These are phyloP conservation scores for Gentiana straminea DNA, from an alignment of 257 asterid species.

Conservation along the genomic window DNA sequence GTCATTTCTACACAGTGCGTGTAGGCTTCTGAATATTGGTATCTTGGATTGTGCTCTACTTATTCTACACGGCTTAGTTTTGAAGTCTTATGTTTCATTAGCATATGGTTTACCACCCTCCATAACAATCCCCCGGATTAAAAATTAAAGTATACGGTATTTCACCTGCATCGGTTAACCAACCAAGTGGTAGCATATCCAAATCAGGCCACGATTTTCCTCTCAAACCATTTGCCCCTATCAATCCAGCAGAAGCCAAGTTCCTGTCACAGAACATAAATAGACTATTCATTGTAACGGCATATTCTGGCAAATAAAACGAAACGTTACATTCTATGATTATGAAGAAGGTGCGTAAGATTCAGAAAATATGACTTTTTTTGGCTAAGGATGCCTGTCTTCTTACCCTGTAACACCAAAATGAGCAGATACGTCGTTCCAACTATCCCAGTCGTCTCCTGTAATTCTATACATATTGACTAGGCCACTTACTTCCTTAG, in stretches of 20 bases:
- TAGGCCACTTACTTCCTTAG: conserved; percentile 45
- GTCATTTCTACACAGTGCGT: too few relatives aligned
- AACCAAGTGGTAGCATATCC: conserved; percentile 95
- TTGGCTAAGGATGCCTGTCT: not conserved
- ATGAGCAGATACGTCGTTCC: conserved; percentile 74
- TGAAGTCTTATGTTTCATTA: not conserved
- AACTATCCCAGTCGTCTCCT: conserved; percentile 96
- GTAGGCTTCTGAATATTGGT: too few relatives aligned
- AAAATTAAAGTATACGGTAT: not conserved
- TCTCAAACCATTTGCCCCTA: conserved; percentile 61
- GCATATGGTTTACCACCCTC: not conserved
- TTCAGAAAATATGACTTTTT: not conserved
- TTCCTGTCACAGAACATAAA: conserved; percentile 31
- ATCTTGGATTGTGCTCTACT: too few relatives aligned
- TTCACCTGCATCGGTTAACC: conserved; percentile 73
- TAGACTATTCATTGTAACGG: too few relatives aligned
- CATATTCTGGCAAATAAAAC: not conserved
- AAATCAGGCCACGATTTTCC: conserved; percentile 99
- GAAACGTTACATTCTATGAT: not conserved
- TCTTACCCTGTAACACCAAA: conserved; percentile 66
- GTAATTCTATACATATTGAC: conserved; percentile 92
- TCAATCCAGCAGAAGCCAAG: conserved; percentile 60
- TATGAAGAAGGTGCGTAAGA: too few relatives aligned
- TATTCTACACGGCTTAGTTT: too few relatives aligned
- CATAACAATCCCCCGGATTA: too few relatives aligned